Evolutionary conservation across 108 stramenopile species (phyloP).

Genomic region (Chaetoceros tenuissimus): DNA sequence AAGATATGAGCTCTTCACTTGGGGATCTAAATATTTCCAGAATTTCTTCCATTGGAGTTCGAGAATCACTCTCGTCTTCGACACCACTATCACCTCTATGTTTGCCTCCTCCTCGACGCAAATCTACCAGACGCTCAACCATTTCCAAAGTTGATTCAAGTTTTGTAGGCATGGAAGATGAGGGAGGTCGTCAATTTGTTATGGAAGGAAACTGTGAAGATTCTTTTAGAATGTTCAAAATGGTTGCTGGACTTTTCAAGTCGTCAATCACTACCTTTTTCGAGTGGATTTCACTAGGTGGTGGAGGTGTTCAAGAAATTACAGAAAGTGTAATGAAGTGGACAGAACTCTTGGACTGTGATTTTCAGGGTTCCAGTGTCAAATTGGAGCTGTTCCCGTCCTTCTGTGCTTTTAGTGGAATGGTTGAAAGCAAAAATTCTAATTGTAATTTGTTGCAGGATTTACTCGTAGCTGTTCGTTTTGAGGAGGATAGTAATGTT

Average conservation of each 20-base stretch:
- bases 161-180: background rate
- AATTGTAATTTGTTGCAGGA: too few relatives aligned
- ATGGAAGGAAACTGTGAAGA: background rate
- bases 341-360: background rate
- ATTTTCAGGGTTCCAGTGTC: background rate
- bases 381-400: background rate
- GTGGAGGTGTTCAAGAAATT: background rate
- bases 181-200: background rate
- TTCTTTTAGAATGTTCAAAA: background rate
- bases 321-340: background rate
- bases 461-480: too few relatives aligned
- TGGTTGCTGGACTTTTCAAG: background rate
- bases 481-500: too few relatives aligned
- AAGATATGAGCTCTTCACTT: constrained; percentile 20
- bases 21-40: constrained; percentile 49
- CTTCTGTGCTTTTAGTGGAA: background rate
- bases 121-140: background rate
- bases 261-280: background rate
- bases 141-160: background rate
- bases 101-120: background rate
- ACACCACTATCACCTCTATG: background rate
- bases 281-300: background rate
- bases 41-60: constrained; percentile 36
- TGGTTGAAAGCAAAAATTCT: too few relatives aligned
- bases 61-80: background rate